Conservation (phyloP, 2,329 filamentous ascomycete species). For the Herpotrichia juniperi region DNA sequence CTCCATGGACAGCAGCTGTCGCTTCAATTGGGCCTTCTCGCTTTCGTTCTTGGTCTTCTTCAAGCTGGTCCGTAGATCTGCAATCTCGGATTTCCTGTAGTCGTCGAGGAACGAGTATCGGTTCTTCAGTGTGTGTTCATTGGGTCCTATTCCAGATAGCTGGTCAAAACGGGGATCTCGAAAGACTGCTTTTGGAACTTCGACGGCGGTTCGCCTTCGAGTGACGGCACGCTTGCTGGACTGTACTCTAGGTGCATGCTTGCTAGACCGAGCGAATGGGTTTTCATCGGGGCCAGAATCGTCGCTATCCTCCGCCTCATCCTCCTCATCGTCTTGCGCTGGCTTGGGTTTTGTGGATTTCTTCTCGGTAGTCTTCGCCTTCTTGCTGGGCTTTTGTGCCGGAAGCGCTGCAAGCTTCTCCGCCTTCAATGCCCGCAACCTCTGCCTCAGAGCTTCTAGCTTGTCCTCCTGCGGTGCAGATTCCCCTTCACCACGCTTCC, state of each 20-base stretch:
- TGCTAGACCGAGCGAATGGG: slow-evolving; percentile 65
- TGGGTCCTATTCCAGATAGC: slow-evolving; percentile 57
- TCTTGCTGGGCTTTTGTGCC: slow-evolving; percentile 24
- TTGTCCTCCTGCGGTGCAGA: slow-evolving; percentile 53
- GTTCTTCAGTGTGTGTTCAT: slow-evolving; percentile 66
- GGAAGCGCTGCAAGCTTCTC: slow-evolving; percentile 36
- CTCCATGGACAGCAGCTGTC: slow-evolving; percentile 77
- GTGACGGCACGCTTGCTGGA: slow-evolving; percentile 84
- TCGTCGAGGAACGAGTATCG: slow-evolving; percentile 89
- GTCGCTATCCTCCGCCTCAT: slow-evolving; percentile 39
- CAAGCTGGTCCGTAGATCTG: slow-evolving; percentile 71
- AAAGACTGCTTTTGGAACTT: slow-evolving; percentile 60
- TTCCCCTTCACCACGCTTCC: slow-evolving; percentile 49
- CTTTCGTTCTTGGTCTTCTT: slow-evolving; percentile 69
- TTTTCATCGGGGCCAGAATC: slow-evolving; percentile 39
- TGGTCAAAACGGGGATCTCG: slow-evolving; percentile 92
- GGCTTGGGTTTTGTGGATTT: slow-evolving; percentile 19
- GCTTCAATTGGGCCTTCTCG: slow-evolving; percentile 73
- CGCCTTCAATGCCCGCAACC: slow-evolving; percentile 52
- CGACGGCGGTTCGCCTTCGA: slow-evolving; percentile 76
- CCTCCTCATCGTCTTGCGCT: slow-evolving; percentile 19
- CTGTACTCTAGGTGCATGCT: slow-evolving; percentile 86
- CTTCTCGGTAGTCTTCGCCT: slow-evolving; percentile 19
- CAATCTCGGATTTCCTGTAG: slow-evolving; percentile 85
- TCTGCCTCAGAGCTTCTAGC: slow-evolving; percentile 51